Percentiles rank a stretch among this genome's conserved stretches.
These are phyloP conservation scores for Saturnispora bothae DNA, from an alignment of 805 yeast genomes.

Conservation along the genomic window DNA sequence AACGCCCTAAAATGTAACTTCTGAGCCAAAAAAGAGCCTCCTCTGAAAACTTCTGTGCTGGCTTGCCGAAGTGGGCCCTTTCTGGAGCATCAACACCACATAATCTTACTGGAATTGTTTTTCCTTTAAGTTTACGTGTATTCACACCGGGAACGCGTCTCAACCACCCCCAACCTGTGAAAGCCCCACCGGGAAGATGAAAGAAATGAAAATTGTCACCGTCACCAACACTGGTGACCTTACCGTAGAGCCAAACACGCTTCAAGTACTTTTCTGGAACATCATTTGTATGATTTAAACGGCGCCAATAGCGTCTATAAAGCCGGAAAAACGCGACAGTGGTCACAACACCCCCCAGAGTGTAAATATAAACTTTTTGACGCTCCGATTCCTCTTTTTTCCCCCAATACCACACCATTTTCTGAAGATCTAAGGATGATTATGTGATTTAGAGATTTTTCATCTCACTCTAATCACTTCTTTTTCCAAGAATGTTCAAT, in stretches of 20 bases:
- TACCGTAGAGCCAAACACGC: slow-evolving; percentile 45
- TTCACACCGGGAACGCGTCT: slow-evolving; percentile 52
- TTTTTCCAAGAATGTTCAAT: neutral
- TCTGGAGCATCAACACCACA: slow-evolving; percentile 98
- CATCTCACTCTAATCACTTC: too few species aligned
- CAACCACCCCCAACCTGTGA: slow-evolving; percentile 92
- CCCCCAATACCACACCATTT: too few species aligned
- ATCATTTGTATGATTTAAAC: slow-evolving; percentile 38
- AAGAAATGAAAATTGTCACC: slow-evolving; percentile 90
- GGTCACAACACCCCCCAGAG: too few species aligned
- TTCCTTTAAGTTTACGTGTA: slow-evolving; percentile 37
- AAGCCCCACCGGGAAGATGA: slow-evolving; percentile 86
- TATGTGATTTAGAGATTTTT: too few species aligned
- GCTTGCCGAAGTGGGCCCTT: slow-evolving; percentile 85
- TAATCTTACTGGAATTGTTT: slow-evolving; percentile 71
- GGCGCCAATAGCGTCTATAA: slow-evolving; percentile 38
- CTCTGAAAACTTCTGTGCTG: slow-evolving; percentile 78
- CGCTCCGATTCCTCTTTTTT: too few species aligned
- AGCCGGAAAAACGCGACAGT: too few species aligned
- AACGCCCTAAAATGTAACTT: slow-evolving; percentile 50
- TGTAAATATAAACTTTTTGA: too few species aligned
- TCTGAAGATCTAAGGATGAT: too few species aligned
- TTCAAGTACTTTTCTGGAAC: slow-evolving; percentile 41
- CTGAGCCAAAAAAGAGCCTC: slow-evolving; percentile 80
- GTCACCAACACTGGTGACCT: slow-evolving; percentile 86